These are phyloP conservation scores for Suhomyces bokatorum DNA, from an alignment of 1,139 yeast species.

Conservation along the genomic window DNA sequence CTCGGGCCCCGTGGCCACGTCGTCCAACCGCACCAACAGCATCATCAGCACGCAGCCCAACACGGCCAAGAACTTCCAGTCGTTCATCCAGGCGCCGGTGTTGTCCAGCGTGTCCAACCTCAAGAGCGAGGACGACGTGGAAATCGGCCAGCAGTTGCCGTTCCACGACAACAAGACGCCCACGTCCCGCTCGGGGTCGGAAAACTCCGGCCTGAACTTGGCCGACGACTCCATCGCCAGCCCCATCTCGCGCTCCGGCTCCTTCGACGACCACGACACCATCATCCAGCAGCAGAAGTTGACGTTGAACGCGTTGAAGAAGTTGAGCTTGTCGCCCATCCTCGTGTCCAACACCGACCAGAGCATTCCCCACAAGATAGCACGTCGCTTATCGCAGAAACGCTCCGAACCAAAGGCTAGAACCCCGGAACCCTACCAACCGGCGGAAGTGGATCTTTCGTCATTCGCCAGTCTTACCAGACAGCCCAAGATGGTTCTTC, in stretches of 20 bases:
- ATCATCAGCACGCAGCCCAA: slow-evolving; percentile 18
- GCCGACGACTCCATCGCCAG: slow-evolving; percentile 7
- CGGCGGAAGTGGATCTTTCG: slow-evolving; percentile 55
- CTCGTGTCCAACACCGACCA: slow-evolving; percentile 23
- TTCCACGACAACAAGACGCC: slow-evolving; percentile 29
- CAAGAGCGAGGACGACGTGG: slow-evolving; percentile 34
- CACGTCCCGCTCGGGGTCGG: slow-evolving; percentile 10
- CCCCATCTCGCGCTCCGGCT: slow-evolving; percentile 3
- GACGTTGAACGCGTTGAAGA: slow-evolving; percentile 48
- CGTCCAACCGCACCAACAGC: slow-evolving; percentile 25
- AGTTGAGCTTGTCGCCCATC: slow-evolving; percentile 46
- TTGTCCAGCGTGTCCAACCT: slow-evolving; percentile 40
- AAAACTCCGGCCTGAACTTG: slow-evolving; percentile 4
- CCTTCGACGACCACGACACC: slow-evolving; percentile 36
- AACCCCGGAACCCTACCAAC: slow-evolving; percentile 44
- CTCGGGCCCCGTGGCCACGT: slow-evolving; percentile 11
- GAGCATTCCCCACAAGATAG: slow-evolving; percentile 15
- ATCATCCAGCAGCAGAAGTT: slow-evolving; percentile 44
- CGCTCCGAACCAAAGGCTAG: slow-evolving; percentile 11
- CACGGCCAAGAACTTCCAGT: slow-evolving; percentile 41
- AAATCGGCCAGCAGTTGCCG: slow-evolving; percentile 47
- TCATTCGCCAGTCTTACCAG: slow-evolving; percentile 50
- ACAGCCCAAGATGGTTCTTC: slow-evolving; percentile 33
- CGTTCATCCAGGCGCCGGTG: slow-evolving; percentile 52
- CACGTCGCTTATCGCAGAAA: slow-evolving; percentile 17